phyloP scores from a whole-genome alignment of 2,329 filamentous ascomycete species.

The Biscogniauxia marginata region DNA sequence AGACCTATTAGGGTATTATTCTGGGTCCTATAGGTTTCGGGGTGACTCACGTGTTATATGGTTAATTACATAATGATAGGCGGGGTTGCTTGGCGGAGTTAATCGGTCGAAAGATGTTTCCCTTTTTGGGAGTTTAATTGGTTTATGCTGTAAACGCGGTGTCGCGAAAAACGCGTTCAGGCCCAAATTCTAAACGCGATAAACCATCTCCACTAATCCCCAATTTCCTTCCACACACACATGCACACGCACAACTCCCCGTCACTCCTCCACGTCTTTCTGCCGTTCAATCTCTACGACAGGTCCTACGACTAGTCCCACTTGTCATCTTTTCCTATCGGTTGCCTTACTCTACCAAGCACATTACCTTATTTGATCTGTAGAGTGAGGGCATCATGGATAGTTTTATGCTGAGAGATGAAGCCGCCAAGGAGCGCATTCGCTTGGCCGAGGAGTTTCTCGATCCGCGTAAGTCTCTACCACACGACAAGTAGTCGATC shows the following conservation, averaged over 20 bases:
- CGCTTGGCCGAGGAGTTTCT: conserved; percentile 89
- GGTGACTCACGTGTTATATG: not conserved
- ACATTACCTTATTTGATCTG: not conserved
- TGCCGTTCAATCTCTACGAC: no score
- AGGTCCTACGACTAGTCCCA: not conserved
- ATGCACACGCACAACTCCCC: no score
- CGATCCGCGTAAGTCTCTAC: conserved; percentile 70
- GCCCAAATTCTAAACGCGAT: not conserved
- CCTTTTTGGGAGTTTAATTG: not conserved
- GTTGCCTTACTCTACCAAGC: not conserved
- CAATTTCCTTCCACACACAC: no score
- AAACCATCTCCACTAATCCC: not conserved
- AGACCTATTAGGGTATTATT: no score
- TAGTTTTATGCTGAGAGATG: conserved; percentile 74
- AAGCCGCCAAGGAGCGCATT: conserved; percentile 79
- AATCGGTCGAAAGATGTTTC: not conserved
- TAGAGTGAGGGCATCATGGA: conserved; percentile 57
- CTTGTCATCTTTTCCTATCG: not conserved
- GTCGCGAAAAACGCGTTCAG: not conserved
- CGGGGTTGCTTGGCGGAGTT: not conserved
- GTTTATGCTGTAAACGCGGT: not conserved
- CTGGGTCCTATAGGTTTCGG: no score
- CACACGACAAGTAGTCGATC: conserved; percentile 4
- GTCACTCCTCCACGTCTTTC: no score
- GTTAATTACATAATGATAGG: not conserved